phyloP scores from a whole-genome alignment of 2,329 filamentous ascomycete species.

The Diplodia intermedia region DNA sequence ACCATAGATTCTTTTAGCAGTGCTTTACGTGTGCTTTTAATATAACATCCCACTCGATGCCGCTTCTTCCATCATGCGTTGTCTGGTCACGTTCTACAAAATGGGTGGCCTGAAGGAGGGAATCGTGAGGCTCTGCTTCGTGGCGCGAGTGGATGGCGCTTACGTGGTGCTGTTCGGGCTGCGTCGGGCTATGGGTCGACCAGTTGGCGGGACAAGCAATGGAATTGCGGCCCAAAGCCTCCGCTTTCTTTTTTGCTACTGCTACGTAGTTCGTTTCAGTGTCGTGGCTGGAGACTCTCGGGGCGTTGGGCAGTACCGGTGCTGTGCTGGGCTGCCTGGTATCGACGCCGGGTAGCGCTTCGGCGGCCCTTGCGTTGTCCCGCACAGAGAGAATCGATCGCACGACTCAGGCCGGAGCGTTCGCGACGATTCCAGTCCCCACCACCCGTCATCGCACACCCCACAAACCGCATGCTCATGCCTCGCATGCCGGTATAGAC shows the following conservation, averaged over 20 bases:
- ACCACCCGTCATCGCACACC: not conserved
- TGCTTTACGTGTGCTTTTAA: not conserved
- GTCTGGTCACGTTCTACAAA: no score
- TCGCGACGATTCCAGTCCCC: constrained; percentile 22
- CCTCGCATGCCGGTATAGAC: constrained; percentile 3
- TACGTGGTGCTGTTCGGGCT: not conserved
- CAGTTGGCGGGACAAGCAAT: not conserved
- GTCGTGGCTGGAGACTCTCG: not conserved
- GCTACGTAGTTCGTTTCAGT: not conserved
- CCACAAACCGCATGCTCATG: not conserved
- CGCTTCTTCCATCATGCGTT: not conserved
- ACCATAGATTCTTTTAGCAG: constrained; percentile 4
- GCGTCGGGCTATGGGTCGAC: not conserved
- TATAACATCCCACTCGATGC: not conserved
- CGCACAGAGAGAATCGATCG: no score
- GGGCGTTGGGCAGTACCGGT: not conserved
- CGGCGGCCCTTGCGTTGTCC: not conserved
- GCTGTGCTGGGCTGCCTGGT: not conserved
- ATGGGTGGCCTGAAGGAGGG: not conserved
- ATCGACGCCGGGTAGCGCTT: not conserved
- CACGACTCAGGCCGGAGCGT: constrained; percentile 1
- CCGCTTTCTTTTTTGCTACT: not conserved
- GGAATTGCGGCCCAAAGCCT: constrained; percentile 2
- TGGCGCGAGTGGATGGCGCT: constrained; percentile 1
- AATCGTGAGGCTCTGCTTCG: constrained; percentile 17